Evolutionary conservation across 169 alveolate genomes (phyloP).

Genomic region (Cryptosporidium sp.): DNA sequence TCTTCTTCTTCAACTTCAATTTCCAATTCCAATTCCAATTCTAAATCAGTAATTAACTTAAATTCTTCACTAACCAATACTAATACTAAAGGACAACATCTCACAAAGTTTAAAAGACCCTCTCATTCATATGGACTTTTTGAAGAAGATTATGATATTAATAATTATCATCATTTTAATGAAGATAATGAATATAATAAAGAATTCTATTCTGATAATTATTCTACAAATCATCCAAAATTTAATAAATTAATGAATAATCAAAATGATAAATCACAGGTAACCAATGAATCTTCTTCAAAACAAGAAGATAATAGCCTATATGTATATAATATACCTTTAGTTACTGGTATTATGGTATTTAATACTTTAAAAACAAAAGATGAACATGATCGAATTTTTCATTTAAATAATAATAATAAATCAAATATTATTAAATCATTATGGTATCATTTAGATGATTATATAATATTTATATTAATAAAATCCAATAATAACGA

Average conservation of each 20-base stretch:
- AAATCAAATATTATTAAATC: constrained; percentile 2
- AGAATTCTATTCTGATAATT: neutral
- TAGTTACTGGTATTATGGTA: constrained; percentile 3
- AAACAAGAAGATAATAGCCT: neutral
- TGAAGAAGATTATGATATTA: constrained; percentile 15
- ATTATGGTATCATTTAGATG: constrained; percentile 44
- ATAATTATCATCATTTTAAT: neutral
- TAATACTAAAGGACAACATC: neutral
- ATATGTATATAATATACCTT: constrained; percentile 14
- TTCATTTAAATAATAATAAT: neutral
- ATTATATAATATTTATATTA: constrained; percentile 5
- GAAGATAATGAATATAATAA: neutral
- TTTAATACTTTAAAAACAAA: neutral
- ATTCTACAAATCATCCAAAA: neutral
- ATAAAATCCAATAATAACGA: neutral
- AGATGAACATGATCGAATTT: neutral
- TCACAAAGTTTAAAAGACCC: neutral
- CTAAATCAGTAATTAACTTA: neutral
- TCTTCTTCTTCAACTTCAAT: neutral
- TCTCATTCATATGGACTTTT: constrained; percentile 50
- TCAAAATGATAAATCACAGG: neutral
- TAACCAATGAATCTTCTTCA: neutral
- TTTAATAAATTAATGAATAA: neutral
- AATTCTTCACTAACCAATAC: neutral
- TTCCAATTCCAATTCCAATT: neutral